These are phyloP conservation scores for Dendrobium chrysotoxum DNA, from an alignment of 106 monocot species.

Conservation along the genomic window DNA sequence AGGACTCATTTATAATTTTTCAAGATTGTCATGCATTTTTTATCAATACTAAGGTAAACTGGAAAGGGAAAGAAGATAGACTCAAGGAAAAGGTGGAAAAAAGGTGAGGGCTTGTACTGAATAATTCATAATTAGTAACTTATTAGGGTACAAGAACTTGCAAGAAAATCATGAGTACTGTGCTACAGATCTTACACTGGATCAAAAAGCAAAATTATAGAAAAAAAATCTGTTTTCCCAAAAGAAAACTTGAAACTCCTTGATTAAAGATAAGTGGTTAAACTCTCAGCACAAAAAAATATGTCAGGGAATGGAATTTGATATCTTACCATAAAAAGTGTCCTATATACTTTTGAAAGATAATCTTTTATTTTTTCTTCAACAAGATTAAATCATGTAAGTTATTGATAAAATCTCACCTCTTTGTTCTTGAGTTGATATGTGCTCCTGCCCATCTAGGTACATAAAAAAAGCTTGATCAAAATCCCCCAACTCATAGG, in stretches of 20 bases:
- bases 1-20: not conserved
- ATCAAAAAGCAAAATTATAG: too few relatives aligned
- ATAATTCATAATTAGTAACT: too few relatives aligned
- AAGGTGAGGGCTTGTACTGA: too few relatives aligned
- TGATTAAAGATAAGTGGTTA: not conserved
- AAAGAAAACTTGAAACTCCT: too few relatives aligned
- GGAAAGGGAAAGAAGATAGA: conserved; percentile 5
- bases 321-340: too few relatives aligned
- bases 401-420: conserved; percentile 18
- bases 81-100: too few relatives aligned
- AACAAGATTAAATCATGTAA: not conserved
- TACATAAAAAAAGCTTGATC: conserved; percentile 84
- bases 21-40: not conserved
- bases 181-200: too few relatives aligned
- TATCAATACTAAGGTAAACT: too few relatives aligned
- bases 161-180: not conserved
- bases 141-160: not conserved
- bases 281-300: not conserved
- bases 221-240: too few relatives aligned
- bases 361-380: too few relatives aligned
- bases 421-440: conserved; percentile 57
- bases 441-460: conserved; percentile 65
- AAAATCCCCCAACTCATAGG: conserved; percentile 71
- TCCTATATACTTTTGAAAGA: too few relatives aligned
- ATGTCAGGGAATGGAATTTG: too few relatives aligned